Evolutionary conservation across 2,329 filamentous ascomycete genomes (phyloP).

Genomic region (Fusarium staphyleae): DNA sequence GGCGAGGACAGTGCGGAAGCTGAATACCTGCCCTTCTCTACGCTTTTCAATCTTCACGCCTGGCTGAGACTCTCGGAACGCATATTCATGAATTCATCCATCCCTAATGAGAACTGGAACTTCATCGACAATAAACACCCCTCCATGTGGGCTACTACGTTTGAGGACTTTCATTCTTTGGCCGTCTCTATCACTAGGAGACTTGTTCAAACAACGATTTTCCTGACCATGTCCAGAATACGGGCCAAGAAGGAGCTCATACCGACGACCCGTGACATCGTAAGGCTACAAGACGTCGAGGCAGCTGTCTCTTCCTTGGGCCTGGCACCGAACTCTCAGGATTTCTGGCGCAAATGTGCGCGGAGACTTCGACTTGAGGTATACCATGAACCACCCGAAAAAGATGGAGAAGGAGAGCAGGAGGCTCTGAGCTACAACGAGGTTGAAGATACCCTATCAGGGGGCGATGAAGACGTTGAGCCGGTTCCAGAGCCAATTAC

Average conservation of each 20-base stretch:
- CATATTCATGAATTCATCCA: conserved; percentile 77
- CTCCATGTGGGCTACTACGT: conserved; percentile 74
- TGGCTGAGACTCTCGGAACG: conserved; percentile 71
- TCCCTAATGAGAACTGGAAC: conserved; percentile 72
- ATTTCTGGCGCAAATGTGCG: conserved; percentile 58
- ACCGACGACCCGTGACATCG: conserved; percentile 42
- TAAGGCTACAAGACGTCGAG: conserved; percentile 55
- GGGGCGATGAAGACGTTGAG: conserved; percentile 14
- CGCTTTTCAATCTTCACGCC: conserved; percentile 63
- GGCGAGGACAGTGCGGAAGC: conserved; percentile 27
- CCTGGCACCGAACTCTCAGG: conserved; percentile 46
- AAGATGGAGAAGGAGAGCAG: conserved; percentile 34
- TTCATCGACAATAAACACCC: conserved; percentile 67
- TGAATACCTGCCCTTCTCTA: conserved; percentile 55
- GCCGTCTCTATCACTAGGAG: conserved; percentile 72
- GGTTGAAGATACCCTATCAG: conserved; percentile 21
- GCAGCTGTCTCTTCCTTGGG: conserved; percentile 59
- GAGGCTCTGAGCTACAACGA: conserved; percentile 30
- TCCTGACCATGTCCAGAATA: conserved; percentile 73
- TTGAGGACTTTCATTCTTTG: conserved; percentile 78
- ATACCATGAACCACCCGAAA: conserved; percentile 46
- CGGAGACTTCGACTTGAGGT: conserved; percentile 59
- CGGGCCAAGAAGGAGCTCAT: conserved; percentile 54
- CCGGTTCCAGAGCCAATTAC: neutral
- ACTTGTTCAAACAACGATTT: conserved; percentile 72